A percentile compares a stretch with the other conserved stretches of the same genome.
These are phyloP conservation scores for Hypsizygus marmoreus DNA, from an alignment of 768 basidiomycete genomes.

Conservation along the genomic window DNA sequence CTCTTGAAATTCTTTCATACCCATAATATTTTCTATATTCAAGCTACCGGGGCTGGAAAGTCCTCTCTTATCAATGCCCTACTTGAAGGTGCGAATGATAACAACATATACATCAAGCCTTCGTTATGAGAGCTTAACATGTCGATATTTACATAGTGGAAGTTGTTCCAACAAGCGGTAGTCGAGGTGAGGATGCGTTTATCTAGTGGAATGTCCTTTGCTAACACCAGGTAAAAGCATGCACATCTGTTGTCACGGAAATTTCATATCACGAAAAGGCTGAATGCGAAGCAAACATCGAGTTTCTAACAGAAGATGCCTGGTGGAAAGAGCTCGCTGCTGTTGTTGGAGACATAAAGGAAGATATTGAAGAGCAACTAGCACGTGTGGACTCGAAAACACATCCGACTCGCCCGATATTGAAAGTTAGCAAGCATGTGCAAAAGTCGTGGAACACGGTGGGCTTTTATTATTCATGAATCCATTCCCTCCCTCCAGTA, in stretches of 20 bases:
- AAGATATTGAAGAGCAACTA: background rate
- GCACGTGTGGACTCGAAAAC: background rate
- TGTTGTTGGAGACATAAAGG: background rate
- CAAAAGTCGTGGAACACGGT: background rate
- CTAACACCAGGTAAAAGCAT: background rate
- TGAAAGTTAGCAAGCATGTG: background rate
- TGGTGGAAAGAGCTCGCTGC: background rate
- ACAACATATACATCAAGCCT: too few relatives aligned
- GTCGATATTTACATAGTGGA: too few relatives aligned
- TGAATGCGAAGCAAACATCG: background rate
- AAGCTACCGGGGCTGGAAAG: slow-evolving; percentile 1
- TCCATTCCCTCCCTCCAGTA: background rate
- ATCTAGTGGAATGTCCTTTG: background rate
- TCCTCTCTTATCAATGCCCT: background rate
- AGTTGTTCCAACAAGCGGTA: background rate
- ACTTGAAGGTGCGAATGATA: background rate
- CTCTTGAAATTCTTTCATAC: too few relatives aligned
- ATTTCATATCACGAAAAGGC: background rate
- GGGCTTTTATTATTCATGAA: background rate
- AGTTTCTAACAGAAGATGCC: background rate
- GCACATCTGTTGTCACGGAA: slow-evolving; percentile 2
- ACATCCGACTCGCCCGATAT: background rate
- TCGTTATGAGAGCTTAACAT: too few relatives aligned
- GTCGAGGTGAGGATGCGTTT: background rate
- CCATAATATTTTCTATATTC: background rate